A percentile compares a stretch with the other conserved stretches of the same genome.
Conservation (phyloP, 345 rosid species). For the Melaleuca alternifolia region DNA sequence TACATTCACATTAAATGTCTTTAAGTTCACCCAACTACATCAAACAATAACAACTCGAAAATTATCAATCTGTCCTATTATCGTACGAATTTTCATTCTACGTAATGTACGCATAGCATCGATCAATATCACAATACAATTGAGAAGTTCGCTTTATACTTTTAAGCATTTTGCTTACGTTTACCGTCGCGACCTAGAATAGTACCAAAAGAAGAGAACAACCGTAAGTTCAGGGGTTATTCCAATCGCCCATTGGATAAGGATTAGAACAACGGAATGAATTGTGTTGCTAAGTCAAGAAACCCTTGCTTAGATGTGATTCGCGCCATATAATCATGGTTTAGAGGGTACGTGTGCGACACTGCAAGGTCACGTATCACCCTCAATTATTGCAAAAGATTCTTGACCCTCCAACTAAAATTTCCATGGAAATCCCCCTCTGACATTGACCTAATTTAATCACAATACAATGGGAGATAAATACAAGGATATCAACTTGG, state of each 20-base stretch:
- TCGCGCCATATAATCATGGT: neutral
- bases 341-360: neutral
- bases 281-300: neutral
- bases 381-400: neutral
- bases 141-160: neutral
- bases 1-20: neutral
- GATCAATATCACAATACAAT: neutral
- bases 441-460: neutral
- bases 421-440: neutral
- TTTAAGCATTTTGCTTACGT: neutral
- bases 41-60: neutral
- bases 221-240: neutral
- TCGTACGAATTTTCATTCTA: neutral
- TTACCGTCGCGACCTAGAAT: neutral
- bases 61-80: too few relatives aligned
- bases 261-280: neutral
- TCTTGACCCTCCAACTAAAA: neutral
- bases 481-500: neutral
- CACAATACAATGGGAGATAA: neutral
- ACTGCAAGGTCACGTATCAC: neutral
- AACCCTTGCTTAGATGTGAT: neutral
- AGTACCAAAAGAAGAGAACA: neutral
- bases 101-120: neutral
- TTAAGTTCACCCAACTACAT: neutral
- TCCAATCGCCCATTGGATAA: neutral